These are phyloP conservation scores for Pythium pyrilobum DNA, from an alignment of 352 stramenopile genomes.

Conservation along the genomic window DNA sequence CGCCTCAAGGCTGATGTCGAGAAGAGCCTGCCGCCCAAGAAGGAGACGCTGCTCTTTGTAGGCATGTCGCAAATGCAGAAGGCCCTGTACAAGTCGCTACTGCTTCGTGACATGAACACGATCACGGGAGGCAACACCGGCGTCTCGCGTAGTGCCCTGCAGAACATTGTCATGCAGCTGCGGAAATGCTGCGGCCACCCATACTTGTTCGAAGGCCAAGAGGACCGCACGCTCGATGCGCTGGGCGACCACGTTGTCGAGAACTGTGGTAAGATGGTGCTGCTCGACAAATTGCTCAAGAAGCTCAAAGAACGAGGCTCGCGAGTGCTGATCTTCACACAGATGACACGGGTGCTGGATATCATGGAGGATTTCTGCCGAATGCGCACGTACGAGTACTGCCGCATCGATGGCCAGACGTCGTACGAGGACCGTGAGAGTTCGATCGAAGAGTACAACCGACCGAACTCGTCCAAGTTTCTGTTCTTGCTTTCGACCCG, in stretches of 20 bases:
- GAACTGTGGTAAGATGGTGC: conserved; percentile 97
- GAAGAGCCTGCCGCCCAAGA: conserved; percentile 96
- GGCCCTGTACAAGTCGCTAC: conserved; percentile 94
- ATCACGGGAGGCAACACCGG: conserved; percentile 61
- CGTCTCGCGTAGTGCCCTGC: conserved; percentile 72
- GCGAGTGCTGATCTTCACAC: conserved; percentile 90
- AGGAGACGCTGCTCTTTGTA: conserved; percentile 94
- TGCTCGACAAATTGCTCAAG: conserved; percentile 92
- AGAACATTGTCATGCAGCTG: conserved; percentile 88
- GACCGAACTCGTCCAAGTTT: conserved; percentile 94
- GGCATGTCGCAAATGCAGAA: conserved; percentile 93
- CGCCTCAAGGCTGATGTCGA: conserved; percentile 99
- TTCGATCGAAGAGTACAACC: conserved; percentile 95
- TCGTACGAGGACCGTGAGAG: conserved; percentile 82
- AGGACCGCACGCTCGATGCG: conserved; percentile 92
- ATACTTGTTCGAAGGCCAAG: conserved; percentile 93
- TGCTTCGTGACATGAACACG: conserved; percentile 94
- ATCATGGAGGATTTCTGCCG: conserved; percentile 96
- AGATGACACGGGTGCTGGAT: conserved; percentile 92
- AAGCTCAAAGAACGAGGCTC: conserved; percentile 86
- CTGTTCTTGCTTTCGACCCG: conserved; percentile 97
- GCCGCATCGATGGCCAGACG: conserved; percentile 86
- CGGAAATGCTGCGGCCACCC: conserved; percentile 89
- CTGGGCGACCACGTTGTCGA: conserved; percentile 96
- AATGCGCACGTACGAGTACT: conserved; percentile 90